Base-by-base conservation (phyloP, 2,329 filamentous ascomycete genomes). In the Curvularia eragrostidis region DNA sequence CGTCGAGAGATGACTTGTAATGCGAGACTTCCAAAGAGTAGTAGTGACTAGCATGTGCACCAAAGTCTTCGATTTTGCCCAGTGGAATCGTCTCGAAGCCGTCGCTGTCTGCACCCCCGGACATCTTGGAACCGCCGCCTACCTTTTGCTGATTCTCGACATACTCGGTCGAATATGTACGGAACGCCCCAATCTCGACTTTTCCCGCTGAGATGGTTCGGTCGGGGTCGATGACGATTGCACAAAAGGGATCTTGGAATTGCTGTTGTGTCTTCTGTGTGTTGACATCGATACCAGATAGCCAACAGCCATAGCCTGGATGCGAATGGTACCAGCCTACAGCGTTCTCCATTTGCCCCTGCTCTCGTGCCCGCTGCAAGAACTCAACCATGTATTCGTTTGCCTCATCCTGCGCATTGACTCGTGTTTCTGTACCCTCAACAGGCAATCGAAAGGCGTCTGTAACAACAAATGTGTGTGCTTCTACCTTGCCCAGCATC, bases 281-380 rank as follows among this genome's bases (percentile, higher is more conserved):
- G 53, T 84, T 84, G 51, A 99, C 95, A 75, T 99, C 95, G 77
- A 99, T 98, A 56, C 95, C 95, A 36, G 89, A 93, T 24, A 99
- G 85, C 95, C 95, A 99, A 83, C 95, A 99, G 43, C 95, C 95
- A 76, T 99, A 99, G 24, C 95, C 95, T 0, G 95, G 95, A 75
- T 99, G 95, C 67, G 89, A 94, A 79, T 99, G 95, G 78, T 99
- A 99, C 95, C 95, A 99, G 18, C 95, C 95, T 15, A 99, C 90
- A 0, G 91, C 91, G 75, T 99, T 98, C 79, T 99, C 95, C 75
- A 89, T 82, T 54, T 93, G 82, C 75, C 92, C 85, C 81, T 91
- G 75, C 64, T 93, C 88, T 58, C 94, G 85, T 67, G 89, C 90
- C 3, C 88, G 82, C 67, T 89, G 83, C 26, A 96, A 84, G 74